Base-by-base conservation (phyloP, 345 rosid genomes). In the Salix brachista region DNA sequence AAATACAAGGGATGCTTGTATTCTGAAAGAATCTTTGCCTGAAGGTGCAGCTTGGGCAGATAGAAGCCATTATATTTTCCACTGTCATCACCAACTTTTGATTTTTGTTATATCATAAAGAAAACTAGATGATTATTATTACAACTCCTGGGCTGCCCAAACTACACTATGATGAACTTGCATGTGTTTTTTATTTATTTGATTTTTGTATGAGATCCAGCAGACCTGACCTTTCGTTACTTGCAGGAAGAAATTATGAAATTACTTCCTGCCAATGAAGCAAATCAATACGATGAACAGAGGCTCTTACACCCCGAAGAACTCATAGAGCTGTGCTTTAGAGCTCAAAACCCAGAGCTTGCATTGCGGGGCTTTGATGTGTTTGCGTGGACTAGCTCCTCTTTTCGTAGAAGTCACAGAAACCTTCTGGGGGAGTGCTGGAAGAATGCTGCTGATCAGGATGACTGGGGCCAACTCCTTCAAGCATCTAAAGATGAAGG, bases 311-410 rank as follows among this genome's bases (percentile, higher is more conserved):
- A 81, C 34, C 97, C 98, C 3, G 94, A 91, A 71, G 94, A 90
- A 82, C 94, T 96, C 73, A 80, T 92, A 52, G 86, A 86, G 67
- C 81, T 87, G 50, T 96, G 98, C 85, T 89, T 96, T 9, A 64
- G 79, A 74, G 81, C 88, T 30, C 86, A 81, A 42, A 85, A 80
- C n/a, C 84, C 77, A 21, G 90, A 85, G 81, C 89, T 89, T 68
- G 84, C 90, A 19, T 70, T 84, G 87, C 88, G 72, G 36, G 90
- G 90, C 58, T 96, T 96, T 36, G 97, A 94, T 70, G 91, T 91
- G 75, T 96, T 96, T 83, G 92, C 97, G 77, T 92, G 95, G 90
- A 91, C 95, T 18, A 91, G 98, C 86, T 85, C 85, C 77, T 91
- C 92, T 7, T 96, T 92, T 74, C 87, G 91, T 11, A 85, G 87